Percentiles rank a stretch among this genome's conserved stretches.
These are phyloP conservation scores for Waltergamsia citrina DNA, from an alignment of 2,329 filamentous ascomycete genomes.

Conservation along the genomic window DNA sequence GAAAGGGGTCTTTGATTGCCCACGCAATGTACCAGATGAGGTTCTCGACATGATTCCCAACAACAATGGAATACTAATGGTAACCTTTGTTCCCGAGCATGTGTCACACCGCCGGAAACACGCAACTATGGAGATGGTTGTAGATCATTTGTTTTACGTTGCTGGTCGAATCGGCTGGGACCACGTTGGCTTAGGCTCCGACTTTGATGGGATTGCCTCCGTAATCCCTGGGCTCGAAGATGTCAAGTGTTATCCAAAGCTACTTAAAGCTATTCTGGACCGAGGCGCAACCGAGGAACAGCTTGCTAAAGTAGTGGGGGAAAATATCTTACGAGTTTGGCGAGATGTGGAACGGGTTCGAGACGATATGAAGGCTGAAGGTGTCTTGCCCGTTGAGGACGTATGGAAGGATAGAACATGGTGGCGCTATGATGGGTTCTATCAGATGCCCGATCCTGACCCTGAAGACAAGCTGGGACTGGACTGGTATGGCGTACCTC, in stretches of 20 bases:
- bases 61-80: slow-evolving; percentile 29
- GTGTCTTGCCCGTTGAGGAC: slow-evolving; percentile 21
- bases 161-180: slow-evolving; percentile 21
- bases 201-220: slow-evolving; percentile 19
- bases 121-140: background rate
- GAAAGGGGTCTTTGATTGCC: slow-evolving; percentile 10
- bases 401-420: slow-evolving; percentile 20
- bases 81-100: slow-evolving; percentile 22
- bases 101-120: slow-evolving; percentile 10
- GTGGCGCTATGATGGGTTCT: slow-evolving; percentile 11
- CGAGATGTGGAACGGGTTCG: slow-evolving; percentile 11
- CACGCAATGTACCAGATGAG: slow-evolving; percentile 29
- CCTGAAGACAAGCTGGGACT: background rate
- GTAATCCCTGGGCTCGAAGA: slow-evolving; percentile 14
- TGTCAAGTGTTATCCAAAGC: slow-evolving; percentile 16
- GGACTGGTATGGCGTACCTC: slow-evolving; percentile 1
- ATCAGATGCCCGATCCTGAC: slow-evolving; percentile 1
- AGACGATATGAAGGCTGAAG: slow-evolving; percentile 17
- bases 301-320: slow-evolving; percentile 21
- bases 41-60: slow-evolving; percentile 20
- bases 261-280: slow-evolving; percentile 22
- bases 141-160: slow-evolving; percentile 18
- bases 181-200: slow-evolving; percentile 25
- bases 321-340: slow-evolving; percentile 26
- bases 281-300: slow-evolving; percentile 27